A percentile compares a stretch with the other conserved stretches of the same genome.
Evolutionary conservation across 2,329 filamentous ascomycete species (phyloP).

Genomic region (Clonostachys solani): DNA sequence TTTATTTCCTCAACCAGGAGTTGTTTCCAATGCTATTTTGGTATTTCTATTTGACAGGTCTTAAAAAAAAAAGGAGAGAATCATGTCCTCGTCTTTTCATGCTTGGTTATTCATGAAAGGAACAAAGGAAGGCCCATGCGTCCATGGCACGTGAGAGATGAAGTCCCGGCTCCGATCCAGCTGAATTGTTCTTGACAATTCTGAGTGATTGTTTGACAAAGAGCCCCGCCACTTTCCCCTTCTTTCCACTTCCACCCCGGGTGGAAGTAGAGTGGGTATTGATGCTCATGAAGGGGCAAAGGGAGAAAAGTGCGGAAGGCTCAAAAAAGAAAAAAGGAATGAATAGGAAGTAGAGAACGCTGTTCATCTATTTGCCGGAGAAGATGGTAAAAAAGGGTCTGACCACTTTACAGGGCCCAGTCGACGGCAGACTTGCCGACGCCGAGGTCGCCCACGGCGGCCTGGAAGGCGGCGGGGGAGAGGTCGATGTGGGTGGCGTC

Average conservation of each 20-base stretch:
- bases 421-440: constrained; percentile 11
- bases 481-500: constrained; percentile 41
- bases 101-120: too few species aligned
- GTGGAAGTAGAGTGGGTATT: too few species aligned
- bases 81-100: too few species aligned
- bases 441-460: constrained; percentile 27
- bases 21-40: too few species aligned
- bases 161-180: neutral
- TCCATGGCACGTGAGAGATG: neutral
- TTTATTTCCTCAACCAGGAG: too few species aligned
- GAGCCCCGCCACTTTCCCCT: neutral
- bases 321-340: neutral
- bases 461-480: constrained; percentile 38
- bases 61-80: too few species aligned
- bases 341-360: neutral
- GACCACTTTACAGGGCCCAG: constrained; percentile 15
- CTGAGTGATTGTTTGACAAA: neutral
- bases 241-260: too few species aligned
- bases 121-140: neutral
- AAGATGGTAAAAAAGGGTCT: constrained; percentile 1
- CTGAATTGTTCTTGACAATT: too few species aligned
- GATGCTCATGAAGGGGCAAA: neutral
- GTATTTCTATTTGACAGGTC: too few species aligned
- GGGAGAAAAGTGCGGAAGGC: neutral
- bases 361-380: too few species aligned